phyloP scores from a whole-genome alignment of 2,329 filamentous ascomycete genomes.

The Aspergillus transmontanensis region DNA sequence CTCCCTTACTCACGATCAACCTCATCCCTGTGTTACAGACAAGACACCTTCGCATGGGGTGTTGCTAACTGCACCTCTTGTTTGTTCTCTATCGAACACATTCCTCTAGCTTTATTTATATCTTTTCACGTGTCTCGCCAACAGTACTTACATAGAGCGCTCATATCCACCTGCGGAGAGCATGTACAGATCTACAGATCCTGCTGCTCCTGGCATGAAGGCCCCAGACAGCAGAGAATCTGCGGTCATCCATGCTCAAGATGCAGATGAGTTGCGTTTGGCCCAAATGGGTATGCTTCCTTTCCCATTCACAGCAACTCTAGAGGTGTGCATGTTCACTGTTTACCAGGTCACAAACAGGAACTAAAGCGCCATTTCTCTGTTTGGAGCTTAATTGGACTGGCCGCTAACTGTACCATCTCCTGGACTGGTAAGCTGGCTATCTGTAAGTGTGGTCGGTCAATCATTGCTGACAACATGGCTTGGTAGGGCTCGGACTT shows the following conservation, averaged over 20 bases:
- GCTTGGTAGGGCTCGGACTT: conserved; percentile 39
- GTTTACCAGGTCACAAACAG: conserved; percentile 48
- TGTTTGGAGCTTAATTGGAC: conserved; percentile 51
- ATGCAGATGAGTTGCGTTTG: conserved; percentile 46
- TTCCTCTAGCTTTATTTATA: not conserved
- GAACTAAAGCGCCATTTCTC: conserved; percentile 53
- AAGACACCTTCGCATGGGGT: not conserved
- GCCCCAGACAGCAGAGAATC: conserved; percentile 1
- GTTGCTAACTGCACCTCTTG: too few species aligned
- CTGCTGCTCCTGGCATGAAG: conserved; percentile 3
- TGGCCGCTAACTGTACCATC: conserved; percentile 54
- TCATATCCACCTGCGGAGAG: not conserved
- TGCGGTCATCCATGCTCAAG: conserved; percentile 24
- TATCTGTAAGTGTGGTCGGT: not conserved
- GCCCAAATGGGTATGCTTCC: conserved; percentile 47
- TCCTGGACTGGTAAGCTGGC: conserved; percentile 48
- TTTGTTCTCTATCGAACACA: not conserved
- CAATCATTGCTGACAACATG: not conserved
- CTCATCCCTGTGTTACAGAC: not conserved
- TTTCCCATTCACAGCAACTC: not conserved
- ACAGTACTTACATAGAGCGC: not conserved
- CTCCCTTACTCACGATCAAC: not conserved
- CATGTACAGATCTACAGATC: conserved; percentile 18
- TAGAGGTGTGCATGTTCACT: not conserved
- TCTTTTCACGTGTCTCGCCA: not conserved